Evolutionary conservation across 116 monocot species (phyloP).

Genomic region (Phalaenopsis hybrid): DNA sequence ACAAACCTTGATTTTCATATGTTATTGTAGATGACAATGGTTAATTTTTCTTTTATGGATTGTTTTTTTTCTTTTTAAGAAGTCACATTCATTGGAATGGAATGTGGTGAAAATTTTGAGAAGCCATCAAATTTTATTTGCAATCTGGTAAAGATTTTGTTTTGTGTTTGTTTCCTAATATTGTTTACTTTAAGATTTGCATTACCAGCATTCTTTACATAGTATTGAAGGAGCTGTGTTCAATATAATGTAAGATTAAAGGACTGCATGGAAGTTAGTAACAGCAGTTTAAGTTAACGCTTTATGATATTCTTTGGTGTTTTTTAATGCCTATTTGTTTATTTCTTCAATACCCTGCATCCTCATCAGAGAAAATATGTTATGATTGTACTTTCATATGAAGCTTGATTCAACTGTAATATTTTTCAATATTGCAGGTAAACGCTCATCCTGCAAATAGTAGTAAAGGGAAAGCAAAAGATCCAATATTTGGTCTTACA

Average conservation of each 20-base stretch:
- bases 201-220: neutral
- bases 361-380: neutral
- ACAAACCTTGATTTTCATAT: neutral
- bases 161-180: neutral
- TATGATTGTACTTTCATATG: neutral
- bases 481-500: conserved; percentile 91
- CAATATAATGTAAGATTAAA: neutral
- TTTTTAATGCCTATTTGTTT: neutral
- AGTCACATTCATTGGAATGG: neutral
- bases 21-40: neutral
- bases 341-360: neutral
- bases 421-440: conserved; percentile 32
- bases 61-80: neutral
- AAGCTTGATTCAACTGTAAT: neutral
- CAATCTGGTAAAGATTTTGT: neutral
- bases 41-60: neutral
- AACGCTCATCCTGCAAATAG: conserved; percentile 76
- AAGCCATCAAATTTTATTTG: neutral
- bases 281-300: neutral
- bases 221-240: neutral
- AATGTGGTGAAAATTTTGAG: neutral
- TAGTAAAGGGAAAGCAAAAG: conserved; percentile 73
- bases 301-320: neutral
- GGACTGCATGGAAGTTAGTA: neutral
- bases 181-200: neutral